Base-by-base conservation (phyloP, 1,284 basidiomycete species). In the Coniferiporia sulphurascens region DNA sequence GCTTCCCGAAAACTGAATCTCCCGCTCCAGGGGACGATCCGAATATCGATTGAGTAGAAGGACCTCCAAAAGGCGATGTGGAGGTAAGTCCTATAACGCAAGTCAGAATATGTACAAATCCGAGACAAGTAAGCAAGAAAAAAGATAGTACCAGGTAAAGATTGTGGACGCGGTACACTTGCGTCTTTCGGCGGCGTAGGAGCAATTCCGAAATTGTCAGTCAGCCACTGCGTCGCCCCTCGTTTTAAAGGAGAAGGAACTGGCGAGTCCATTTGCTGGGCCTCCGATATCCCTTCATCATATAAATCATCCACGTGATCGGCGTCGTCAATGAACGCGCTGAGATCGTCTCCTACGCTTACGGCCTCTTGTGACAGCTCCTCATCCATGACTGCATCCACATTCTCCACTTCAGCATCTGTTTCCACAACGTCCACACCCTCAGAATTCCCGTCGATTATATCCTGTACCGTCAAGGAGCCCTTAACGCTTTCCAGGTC, bases 381-480 rank as follows among this genome's bases (percentile, higher is more conserved):
- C 12, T 60, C 64, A 17, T 56, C 59, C 56, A 51, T 58, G 46
- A 48, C 44, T 41, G 41, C 48, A 36, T 60, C 61, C 44, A 46
- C 41, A 32, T 48, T 36, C 8, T 49, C 55, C 4, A 46, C 19
- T 8, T 55, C 44, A 17, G n/a, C 56, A 17, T 35, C 35, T 52
- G 15, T 13, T 22, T n/a, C 34, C 32, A 17, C 27, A 50, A 21
- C 43, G 5, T 27, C 60, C 52, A 35, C 48, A 8, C 21, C n/a
- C n/a, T 56, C 70, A 7, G 77, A 77, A n/a, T 77, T 72, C 0
- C 92, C 93, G 66, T 96, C 91, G 60, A 96, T 91, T 59, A 96
- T 81, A 58, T 93, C 84, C 1, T 82, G 78, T 56, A 87, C 81
- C 4, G 77, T 76, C 41, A 87, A 72, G 3, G 77, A 76, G 0